A percentile compares a stretch with the other conserved stretches of the same genome.
phyloP scores from a whole-genome alignment of 129 eudicot genomes.

The Lactuca sativa region DNA sequence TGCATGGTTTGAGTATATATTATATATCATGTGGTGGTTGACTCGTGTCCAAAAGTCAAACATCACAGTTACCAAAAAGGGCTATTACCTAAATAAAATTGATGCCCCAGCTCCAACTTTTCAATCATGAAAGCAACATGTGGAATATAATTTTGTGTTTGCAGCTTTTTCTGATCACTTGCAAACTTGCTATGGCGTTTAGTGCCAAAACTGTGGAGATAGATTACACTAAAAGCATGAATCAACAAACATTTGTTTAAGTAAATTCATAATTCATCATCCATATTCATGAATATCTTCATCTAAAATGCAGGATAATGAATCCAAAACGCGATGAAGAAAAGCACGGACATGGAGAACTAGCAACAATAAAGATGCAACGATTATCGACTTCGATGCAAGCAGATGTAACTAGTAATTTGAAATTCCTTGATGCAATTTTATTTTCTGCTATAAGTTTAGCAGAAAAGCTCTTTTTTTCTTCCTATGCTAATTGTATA shows the following conservation, averaged over 20 bases:
- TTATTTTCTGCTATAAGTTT: slow-evolving; percentile 17
- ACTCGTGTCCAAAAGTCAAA: not conserved
- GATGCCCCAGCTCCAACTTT: not conserved
- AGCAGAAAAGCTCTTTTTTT: slow-evolving; percentile 17
- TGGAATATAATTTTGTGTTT: not conserved
- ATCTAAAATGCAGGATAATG: slow-evolving; percentile 43
- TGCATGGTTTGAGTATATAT: not conserved
- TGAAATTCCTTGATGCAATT: slow-evolving; percentile 23
- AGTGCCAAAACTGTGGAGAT: too few relatives aligned
- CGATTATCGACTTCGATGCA: slow-evolving; percentile 29
- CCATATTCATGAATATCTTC: not conserved
- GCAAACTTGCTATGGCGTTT: too few relatives aligned
- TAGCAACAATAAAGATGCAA: slow-evolving; percentile 37
- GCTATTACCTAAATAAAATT: slow-evolving; percentile 12
- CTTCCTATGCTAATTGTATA: slow-evolving; percentile 13
- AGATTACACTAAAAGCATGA: not conserved
- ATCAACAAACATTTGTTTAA: not conserved
- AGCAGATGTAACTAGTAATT: slow-evolving; percentile 29
- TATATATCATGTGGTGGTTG: not conserved
- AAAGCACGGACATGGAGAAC: slow-evolving; percentile 22
- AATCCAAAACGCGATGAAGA: slow-evolving; percentile 13
- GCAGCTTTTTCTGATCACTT: too few relatives aligned
- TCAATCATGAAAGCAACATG: slow-evolving; percentile 15
- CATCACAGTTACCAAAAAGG: not conserved
- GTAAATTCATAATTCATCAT: not conserved